phyloP scores from a whole-genome alignment of 345 rosid species.

The Sonneratia alba region DNA sequence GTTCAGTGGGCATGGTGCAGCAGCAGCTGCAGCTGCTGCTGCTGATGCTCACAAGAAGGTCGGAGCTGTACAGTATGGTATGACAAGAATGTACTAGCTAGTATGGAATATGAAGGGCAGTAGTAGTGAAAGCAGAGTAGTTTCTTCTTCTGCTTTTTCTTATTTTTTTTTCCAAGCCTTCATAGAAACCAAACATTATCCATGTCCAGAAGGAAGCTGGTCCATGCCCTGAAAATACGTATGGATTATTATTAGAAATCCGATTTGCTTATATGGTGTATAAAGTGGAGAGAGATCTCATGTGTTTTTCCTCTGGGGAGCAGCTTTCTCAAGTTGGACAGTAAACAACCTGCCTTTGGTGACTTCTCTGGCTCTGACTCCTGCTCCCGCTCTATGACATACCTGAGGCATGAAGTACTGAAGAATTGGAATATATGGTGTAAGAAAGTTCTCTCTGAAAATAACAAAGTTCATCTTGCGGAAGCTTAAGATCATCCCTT shows the following conservation, averaged over 20 bases:
- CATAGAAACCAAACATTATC: neutral
- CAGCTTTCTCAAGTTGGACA: neutral
- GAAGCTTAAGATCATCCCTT: no score
- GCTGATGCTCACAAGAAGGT: slow-evolving; percentile 46
- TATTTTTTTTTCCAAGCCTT: neutral
- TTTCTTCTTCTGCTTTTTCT: neutral
- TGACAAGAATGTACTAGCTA: slow-evolving; percentile 57
- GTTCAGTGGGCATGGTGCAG: slow-evolving; percentile 48
- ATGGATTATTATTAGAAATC: neutral
- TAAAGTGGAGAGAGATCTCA: neutral
- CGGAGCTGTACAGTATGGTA: slow-evolving; percentile 64
- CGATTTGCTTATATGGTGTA: neutral
- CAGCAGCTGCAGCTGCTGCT: slow-evolving; percentile 33
- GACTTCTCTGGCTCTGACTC: no score
- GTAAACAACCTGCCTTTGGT: neutral
- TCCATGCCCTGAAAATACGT: neutral
- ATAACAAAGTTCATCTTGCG: no score
- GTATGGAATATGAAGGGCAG: neutral
- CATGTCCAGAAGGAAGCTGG: no score
- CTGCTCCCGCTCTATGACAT: no score
- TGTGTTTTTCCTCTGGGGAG: neutral
- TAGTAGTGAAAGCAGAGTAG: neutral
- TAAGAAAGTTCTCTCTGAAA: no score
- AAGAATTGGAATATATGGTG: no score
- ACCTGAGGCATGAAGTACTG: no score